Conservation (phyloP, 2,329 filamentous ascomycete species). For the Gnomoniopsis sp. region DNA sequence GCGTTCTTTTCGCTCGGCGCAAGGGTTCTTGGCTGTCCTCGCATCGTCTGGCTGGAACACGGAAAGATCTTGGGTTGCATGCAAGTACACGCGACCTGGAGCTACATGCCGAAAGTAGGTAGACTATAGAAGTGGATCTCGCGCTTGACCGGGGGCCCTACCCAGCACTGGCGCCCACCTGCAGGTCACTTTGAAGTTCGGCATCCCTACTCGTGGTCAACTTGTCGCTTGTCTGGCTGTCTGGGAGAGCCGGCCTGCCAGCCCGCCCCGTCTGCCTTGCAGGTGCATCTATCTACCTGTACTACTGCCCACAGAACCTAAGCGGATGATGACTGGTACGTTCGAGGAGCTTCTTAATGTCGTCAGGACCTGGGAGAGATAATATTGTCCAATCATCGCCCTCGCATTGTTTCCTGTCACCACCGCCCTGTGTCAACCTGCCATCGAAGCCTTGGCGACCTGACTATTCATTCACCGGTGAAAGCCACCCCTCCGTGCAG, state of each 20-base stretch:
- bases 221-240: neutral
- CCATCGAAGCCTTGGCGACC: neutral
- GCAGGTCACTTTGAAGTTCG: slow-evolving; percentile 12
- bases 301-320: too few species aligned
- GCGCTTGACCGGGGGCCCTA: neutral
- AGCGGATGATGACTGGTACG: too few species aligned
- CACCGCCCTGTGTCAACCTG: neutral
- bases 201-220: slow-evolving; percentile 15
- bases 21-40: slow-evolving; percentile 1
- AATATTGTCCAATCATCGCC: neutral
- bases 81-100: slow-evolving; percentile 11
- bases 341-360: neutral
- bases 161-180: neutral
- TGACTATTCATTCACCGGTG: neutral
- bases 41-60: slow-evolving; percentile 14
- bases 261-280: neutral
- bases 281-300: neutral
- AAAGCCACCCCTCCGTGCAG: neutral
- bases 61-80: slow-evolving; percentile 14
- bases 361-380: neutral
- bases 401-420: neutral
- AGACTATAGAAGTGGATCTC: neutral
- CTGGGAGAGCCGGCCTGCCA: neutral
- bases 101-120: neutral
- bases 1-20: neutral